A percentile compares a stretch with the other conserved stretches of the same genome.
Conservation (phyloP, 108 stramenopile species). For the Conticribra guillardii region DNA sequence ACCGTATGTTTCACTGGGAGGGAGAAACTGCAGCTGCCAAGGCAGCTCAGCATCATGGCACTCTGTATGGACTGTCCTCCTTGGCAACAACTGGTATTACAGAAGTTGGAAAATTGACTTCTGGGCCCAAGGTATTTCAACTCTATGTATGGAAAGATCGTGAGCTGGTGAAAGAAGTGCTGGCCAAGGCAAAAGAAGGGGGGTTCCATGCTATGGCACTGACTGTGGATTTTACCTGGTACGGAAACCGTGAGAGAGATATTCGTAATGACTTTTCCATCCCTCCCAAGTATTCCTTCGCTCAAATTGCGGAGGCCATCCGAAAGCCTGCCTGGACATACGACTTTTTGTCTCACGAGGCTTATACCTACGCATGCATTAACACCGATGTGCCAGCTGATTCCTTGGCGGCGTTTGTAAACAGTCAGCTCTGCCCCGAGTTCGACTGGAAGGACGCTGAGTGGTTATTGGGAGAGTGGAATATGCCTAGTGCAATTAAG, state of each 20-base stretch:
- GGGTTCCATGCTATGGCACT: constrained; percentile 94
- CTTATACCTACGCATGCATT: constrained; percentile 92
- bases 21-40: constrained; percentile 91
- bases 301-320: constrained; percentile 86
- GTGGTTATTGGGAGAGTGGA: constrained; percentile 96
- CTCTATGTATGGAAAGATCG: constrained; percentile 98
- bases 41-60: constrained; percentile 85
- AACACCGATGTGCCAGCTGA: constrained; percentile 91
- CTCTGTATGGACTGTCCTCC: constrained; percentile 85
- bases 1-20: constrained; percentile 94
- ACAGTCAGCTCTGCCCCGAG: constrained; percentile 92
- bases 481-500: constrained; percentile 92
- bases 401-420: constrained; percentile 94
- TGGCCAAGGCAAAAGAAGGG: constrained; percentile 92
- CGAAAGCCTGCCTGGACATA: constrained; percentile 91
- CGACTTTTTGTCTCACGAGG: constrained; percentile 87
- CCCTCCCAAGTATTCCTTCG: constrained; percentile 87
- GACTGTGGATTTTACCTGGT: constrained; percentile 97
- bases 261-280: constrained; percentile 97
- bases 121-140: constrained; percentile 92
- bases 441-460: constrained; percentile 96
- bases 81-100: constrained; percentile 88
- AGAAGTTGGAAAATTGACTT: constrained; percentile 75
- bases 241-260: constrained; percentile 96
- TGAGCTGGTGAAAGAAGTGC: constrained; percentile 91